Conservation (phyloP, 2,329 filamentous ascomycete species). For the Aschersonia sp. region DNA sequence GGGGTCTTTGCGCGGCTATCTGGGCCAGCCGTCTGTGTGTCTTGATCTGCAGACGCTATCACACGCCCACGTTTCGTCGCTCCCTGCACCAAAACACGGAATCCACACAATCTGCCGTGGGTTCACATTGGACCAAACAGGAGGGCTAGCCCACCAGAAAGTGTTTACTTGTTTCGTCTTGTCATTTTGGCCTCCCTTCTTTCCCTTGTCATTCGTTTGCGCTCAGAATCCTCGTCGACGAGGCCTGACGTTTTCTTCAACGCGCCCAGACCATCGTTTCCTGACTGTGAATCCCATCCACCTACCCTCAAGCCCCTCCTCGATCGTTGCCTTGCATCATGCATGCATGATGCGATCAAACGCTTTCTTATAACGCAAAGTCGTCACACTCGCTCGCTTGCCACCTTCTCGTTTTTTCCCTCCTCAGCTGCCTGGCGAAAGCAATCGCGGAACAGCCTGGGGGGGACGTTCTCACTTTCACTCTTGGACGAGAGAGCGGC, state of each 20-base stretch:
- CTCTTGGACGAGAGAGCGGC: neutral
- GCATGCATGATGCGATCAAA: conserved; percentile 2
- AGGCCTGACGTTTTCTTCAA: neutral
- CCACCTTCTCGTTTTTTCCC: neutral
- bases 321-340: neutral
- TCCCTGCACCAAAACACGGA: conserved; percentile 1
- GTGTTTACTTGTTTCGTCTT: neutral
- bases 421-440: neutral
- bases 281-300: neutral
- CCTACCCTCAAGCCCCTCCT: neutral
- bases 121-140: neutral
- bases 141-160: no score
- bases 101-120: neutral
- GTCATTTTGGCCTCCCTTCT: neutral
- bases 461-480: neutral
- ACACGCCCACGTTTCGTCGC: conserved; percentile 1
- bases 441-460: neutral
- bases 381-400: neutral
- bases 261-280: neutral
- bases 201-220: neutral
- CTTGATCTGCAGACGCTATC: neutral
- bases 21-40: neutral
- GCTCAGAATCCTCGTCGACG: neutral
- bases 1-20: neutral
- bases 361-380: neutral